Evolutionary conservation across 495 filamentous ascomycete genomes (phyloP).

Genomic region (Chaetomium tenue): DNA sequence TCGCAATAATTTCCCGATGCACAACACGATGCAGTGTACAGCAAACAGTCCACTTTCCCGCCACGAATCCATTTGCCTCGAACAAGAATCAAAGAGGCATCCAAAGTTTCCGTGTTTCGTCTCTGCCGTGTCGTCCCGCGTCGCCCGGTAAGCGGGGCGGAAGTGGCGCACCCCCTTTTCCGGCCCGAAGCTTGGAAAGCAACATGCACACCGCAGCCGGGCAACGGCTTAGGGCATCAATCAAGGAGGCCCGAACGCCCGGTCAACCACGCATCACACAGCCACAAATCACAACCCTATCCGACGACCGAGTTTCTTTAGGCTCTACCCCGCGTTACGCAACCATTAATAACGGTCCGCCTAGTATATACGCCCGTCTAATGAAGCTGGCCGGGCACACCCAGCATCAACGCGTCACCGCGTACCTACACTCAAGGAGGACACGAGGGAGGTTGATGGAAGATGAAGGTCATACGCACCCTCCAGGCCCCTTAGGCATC

Average conservation of each 20-base stretch:
- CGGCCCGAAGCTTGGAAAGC: neutral
- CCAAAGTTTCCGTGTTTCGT: neutral
- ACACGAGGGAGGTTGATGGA: neutral
- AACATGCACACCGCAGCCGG: slow-evolving; percentile 11
- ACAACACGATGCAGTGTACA: slow-evolving; percentile 12
- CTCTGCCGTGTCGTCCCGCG: neutral
- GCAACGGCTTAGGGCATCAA: neutral
- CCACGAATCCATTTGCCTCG: slow-evolving; percentile 7
- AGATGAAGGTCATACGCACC: neutral
- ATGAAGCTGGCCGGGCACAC: neutral
- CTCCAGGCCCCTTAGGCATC: neutral
- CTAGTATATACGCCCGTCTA: neutral
- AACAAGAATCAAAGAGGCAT: neutral
- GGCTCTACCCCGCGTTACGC: slow-evolving; percentile 2
- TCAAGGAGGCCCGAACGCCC: slow-evolving; percentile 10
- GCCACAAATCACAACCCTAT: neutral
- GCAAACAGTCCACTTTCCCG: slow-evolving; percentile 2
- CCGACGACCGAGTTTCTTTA: neutral
- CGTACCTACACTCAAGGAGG: neutral
- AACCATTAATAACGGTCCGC: neutral
- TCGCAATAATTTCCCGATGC: slow-evolving; percentile 1
- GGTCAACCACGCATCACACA: slow-evolving; percentile 3
- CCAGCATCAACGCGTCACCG: neutral
- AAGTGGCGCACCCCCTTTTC: slow-evolving; percentile 9
- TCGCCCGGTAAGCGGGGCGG: slow-evolving; percentile 1